Conservation (phyloP, 2,329 filamentous ascomycete species). For the Sporothrix brunneoviolacea region DNA sequence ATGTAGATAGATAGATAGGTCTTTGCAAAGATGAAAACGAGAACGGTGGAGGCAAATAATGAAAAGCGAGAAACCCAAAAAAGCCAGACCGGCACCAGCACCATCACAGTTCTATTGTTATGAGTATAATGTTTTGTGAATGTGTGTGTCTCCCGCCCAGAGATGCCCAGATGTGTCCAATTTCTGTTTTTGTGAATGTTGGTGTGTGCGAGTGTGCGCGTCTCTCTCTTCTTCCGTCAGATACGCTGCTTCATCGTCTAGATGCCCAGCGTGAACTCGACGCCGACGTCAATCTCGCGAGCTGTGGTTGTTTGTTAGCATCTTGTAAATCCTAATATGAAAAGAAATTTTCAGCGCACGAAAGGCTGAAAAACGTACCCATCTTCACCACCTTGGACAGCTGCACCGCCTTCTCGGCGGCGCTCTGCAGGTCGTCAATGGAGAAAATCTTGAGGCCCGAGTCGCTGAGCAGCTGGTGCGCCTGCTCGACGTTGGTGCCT, state of each 20-base stretch:
- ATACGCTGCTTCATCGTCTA: slow-evolving; percentile 37
- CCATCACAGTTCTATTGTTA: slow-evolving; percentile 6
- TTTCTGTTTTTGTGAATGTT: neutral
- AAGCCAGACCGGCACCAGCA: neutral
- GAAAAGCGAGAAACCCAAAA: neutral
- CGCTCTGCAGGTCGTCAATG: slow-evolving; percentile 94
- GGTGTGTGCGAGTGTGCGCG: neutral
- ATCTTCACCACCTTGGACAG: slow-evolving; percentile 99
- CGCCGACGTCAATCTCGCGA: slow-evolving; percentile 93
- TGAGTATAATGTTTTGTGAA: too few relatives aligned
- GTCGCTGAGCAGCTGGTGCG: slow-evolving; percentile 89
- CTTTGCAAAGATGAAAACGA: too few relatives aligned
- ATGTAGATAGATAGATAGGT: too few relatives aligned
- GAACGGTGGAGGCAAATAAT: too few relatives aligned
- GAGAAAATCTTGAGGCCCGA: slow-evolving; percentile 99
- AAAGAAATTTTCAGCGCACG: too few relatives aligned
- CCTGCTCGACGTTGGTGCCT: slow-evolving; percentile 95
- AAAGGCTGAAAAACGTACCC: slow-evolving; percentile 65
- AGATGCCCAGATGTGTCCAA: too few relatives aligned
- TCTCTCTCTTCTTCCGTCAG: neutral
- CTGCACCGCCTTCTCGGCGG: slow-evolving; percentile 96
- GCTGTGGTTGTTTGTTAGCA: slow-evolving; percentile 40
- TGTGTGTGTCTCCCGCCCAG: too few relatives aligned
- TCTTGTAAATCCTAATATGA: neutral
- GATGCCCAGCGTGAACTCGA: slow-evolving; percentile 92